These are phyloP conservation scores for Arbutus unedo DNA, from an alignment of 148 eudicot genomes.

Conservation along the genomic window DNA sequence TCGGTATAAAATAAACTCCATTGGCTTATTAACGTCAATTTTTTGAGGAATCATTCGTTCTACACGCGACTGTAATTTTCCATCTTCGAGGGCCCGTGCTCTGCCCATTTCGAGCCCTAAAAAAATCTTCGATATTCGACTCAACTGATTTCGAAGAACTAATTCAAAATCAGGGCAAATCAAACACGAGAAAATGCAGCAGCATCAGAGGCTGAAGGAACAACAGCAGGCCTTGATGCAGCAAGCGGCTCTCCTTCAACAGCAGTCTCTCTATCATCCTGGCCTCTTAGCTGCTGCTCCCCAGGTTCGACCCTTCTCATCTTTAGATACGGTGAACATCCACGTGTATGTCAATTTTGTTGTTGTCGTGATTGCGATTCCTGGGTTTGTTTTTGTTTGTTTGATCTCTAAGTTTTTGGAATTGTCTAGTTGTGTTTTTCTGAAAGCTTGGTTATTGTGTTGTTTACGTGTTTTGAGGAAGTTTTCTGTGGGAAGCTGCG, in stretches of 20 bases:
- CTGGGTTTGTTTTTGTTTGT: conserved; percentile 2
- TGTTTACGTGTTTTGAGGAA: background rate
- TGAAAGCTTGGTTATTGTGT: background rate
- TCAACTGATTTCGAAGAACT: background rate
- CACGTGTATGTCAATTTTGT: background rate
- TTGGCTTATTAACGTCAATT: too few species aligned
- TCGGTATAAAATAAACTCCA: too few species aligned
- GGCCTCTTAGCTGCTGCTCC: conserved; percentile 6
- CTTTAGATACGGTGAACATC: background rate
- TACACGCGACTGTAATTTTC: background rate
- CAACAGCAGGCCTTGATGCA: conserved; percentile 5
- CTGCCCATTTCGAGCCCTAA: background rate
- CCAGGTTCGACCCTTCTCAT: background rate
- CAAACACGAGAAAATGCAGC: background rate
- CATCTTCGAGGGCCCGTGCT: background rate
- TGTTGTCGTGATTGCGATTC: background rate
- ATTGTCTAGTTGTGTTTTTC: background rate
- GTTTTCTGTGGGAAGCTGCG: background rate
- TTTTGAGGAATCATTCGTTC: too few species aligned
- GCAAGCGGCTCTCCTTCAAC: conserved; percentile 5
- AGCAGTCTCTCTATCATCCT: conserved; percentile 7
- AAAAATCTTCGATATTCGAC: background rate
- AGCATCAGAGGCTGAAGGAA: background rate
- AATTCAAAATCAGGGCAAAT: background rate
- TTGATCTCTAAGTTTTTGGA: background rate